Base-by-base conservation (phyloP, 148 eudicot genomes). In the Spergularia marina region DNA sequence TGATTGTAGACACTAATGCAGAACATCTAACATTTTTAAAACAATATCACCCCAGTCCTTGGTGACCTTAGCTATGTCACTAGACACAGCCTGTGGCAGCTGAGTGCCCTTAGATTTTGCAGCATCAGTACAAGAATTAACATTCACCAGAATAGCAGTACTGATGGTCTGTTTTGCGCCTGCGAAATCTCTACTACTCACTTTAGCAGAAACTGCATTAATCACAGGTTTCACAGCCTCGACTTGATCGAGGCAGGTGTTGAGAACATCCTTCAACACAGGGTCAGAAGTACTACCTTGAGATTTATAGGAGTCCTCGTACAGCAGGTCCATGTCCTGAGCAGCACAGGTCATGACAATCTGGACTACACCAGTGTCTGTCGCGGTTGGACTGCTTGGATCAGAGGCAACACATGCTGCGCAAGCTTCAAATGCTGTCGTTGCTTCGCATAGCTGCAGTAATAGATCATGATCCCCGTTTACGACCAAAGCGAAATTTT, bases 301-400 rank as follows among this genome's bases (percentile, higher is more conserved):
- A 66, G 17, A 41, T 4, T 17, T 10, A 4, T 23, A 30, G 17
- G 79, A 60, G 59, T 70, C 71, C 11, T 75, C n/a, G 67, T 23
- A 75, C 12, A 71, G 6, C 10, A 12, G 0, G 30, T 30, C 47
- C 13, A 75, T 17, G 0, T 20, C 72, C 41, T 18, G 10, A 21
- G 66, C 40, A 5, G 51, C 79, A 56, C 83, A 80, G 4, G 20
- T 16, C 76, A 80, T 23, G 55, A 47, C 73, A 14, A 15, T 54
- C 12, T 54, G 1, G 6, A 55, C 66, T 41, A 75, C 18, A 15
- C 54, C 79, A 49, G 30, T 62, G 14, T 80, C 76, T 17, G 51
- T 36, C 17, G 79, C 74, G 21, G 23, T 76, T 57, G 20, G 8
- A 36, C 53, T 56, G 20, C 67, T 30, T 40, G 72, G 67, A 17